Evolutionary conservation across 176 grass and related monocot genomes (phyloP).

Genomic region (Hsuehochloa calcarea): DNA sequence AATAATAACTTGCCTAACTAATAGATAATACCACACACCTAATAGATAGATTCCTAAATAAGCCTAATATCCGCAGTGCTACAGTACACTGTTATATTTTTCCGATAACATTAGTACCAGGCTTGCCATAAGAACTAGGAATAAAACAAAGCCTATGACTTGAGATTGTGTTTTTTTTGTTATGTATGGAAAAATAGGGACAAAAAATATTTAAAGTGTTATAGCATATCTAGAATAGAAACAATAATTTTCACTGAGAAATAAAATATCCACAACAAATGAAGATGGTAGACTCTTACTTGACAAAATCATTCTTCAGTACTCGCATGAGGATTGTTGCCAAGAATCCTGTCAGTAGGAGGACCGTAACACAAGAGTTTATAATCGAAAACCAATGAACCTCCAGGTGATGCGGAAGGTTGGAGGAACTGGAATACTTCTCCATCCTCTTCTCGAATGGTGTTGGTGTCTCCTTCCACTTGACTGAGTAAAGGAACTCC

Average conservation of each 20-base stretch:
- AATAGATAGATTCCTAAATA: no score
- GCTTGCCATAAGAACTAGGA: background rate
- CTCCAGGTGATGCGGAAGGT: slow-evolving; percentile 77
- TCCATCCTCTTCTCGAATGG: slow-evolving; percentile 93
- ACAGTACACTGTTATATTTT: no score
- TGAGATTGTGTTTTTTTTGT: background rate
- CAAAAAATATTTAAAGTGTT: background rate
- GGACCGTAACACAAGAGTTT: slow-evolving; percentile 92
- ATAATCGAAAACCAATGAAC: slow-evolving; percentile 99
- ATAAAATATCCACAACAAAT: background rate
- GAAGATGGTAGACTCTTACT: slow-evolving; percentile 48
- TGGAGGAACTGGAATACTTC: slow-evolving; percentile 89
- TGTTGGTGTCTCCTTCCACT: slow-evolving; percentile 83
- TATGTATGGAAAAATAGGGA: background rate
- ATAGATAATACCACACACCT: no score
- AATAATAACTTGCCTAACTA: no score
- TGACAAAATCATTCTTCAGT: slow-evolving; percentile 95
- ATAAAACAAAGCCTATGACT: background rate
- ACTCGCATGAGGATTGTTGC: slow-evolving; percentile 98
- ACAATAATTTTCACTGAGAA: background rate
- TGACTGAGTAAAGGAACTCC: slow-evolving; percentile 78
- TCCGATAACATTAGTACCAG: no score
- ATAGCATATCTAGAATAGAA: background rate
- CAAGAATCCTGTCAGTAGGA: slow-evolving; percentile 84
- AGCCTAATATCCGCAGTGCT: no score